Evolutionary conservation across 441 rosid species (phyloP), one percentile per base, ranked within the genome.

Genomic region (Capsella rubella): DNA sequence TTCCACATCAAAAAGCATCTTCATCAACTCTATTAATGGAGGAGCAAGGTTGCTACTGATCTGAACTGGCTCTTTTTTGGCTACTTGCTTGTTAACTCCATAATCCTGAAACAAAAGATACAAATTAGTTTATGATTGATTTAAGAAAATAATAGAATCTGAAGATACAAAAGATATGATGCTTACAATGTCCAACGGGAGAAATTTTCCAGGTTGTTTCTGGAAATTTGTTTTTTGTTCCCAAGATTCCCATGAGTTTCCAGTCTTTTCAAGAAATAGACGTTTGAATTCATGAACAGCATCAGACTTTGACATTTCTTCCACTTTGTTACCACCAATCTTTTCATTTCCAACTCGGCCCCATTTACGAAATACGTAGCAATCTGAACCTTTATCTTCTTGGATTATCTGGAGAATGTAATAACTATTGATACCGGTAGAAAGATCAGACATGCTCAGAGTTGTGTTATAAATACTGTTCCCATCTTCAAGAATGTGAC

Each of bases 401-500:
- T 91, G 86, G 75, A 93, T 91, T 68, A 96, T 86, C 90, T 96
- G 99, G 68, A 96, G 93, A 78, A 93, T 84, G 75, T 91, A 96
- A 76, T 85, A 96, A 82, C 98, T 96, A 84, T 96, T 96, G 67
- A 88, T 81, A 71, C 98, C 97, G 6, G 97, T 93, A 69, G 98
- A 91, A 64, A 93, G 83, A 84, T 93, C 98, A 45, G 98, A 93
- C 97, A 91, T 82, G 87, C 89, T 96, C 81, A 96, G 78, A 65
- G 97, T 93, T 8, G 96, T 96, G 82, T 90, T 93, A 69, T 91
- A 96, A 85, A 96, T 87, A 72, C 93, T 87, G 76, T 84, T 86
- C 46, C 92, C 90, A 80, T 86, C 97, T 82, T 93, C 99, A 70
- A 93, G 97, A 59, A 96, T 88, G 86, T 96, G 99, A 72, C 98